phyloP scores from a whole-genome alignment of 352 stramenopile species.

The Plasmopara muralis region DNA sequence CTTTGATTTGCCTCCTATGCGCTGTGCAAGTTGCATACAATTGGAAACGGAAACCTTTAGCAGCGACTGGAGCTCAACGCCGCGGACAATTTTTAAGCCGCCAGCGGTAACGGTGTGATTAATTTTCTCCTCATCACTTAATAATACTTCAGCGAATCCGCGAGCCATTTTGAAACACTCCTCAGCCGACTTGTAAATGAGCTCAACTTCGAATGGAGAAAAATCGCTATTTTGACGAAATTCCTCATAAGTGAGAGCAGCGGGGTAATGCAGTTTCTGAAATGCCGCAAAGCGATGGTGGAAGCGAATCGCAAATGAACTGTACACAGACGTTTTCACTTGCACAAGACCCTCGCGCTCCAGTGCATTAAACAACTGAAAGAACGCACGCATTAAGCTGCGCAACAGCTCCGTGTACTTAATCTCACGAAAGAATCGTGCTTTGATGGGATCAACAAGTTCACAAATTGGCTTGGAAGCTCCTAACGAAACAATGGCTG shows the following conservation, averaged over 20 bases:
- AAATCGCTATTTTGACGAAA: conserved; percentile 78
- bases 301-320: conserved; percentile 62
- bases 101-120: conserved; percentile 13
- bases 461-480: conserved; percentile 7
- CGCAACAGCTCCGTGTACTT: conserved; percentile 73
- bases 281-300: conserved; percentile 75
- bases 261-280: conserved; percentile 63
- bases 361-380: conserved; percentile 69
- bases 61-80: conserved; percentile 45
- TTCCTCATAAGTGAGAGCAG: conserved; percentile 62
- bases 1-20: conserved; percentile 29
- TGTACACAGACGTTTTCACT: conserved; percentile 42
- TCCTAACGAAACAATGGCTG: conserved; percentile 8
- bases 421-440: conserved; percentile 65
- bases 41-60: conserved; percentile 63
- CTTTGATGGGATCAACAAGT: conserved; percentile 39
- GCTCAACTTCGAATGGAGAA: conserved; percentile 51
- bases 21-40: conserved; percentile 47
- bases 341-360: conserved; percentile 62
- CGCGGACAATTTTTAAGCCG: conserved; percentile 21
- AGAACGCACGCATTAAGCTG: conserved; percentile 70
- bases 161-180: conserved; percentile 78
- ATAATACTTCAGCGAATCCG: conserved; percentile 40
- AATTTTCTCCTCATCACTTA: conserved; percentile 32
- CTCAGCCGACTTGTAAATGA: conserved; percentile 81